Evolutionary conservation across 495 filamentous ascomycete species (phyloP).

Genomic region (Lophiostoma macrostomum): DNA sequence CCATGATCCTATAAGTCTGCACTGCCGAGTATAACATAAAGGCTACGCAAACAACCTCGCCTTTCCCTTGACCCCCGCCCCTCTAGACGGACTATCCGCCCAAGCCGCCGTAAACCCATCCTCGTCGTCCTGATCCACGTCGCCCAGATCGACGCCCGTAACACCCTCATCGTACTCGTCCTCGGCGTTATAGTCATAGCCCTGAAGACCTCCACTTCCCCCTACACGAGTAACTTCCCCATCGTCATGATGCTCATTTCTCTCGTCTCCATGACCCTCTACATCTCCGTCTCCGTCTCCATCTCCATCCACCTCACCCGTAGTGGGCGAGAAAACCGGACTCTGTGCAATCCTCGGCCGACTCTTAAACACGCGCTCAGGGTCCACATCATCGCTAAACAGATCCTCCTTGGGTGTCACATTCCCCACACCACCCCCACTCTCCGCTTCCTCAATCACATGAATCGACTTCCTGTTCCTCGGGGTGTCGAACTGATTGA

Average conservation of each 20-base stretch:
- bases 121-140: slow-evolving; percentile 21
- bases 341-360: slow-evolving; percentile 75
- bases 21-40: neutral
- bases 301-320: neutral
- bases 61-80: neutral
- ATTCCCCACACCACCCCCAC: slow-evolving; percentile 23
- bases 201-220: neutral
- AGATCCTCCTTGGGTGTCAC: slow-evolving; percentile 58
- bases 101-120: slow-evolving; percentile 10
- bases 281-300: neutral
- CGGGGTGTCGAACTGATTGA: slow-evolving; percentile 62
- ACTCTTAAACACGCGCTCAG: slow-evolving; percentile 82
- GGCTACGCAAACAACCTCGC: neutral
- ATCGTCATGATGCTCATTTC: no score
- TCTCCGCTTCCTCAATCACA: slow-evolving; percentile 23
- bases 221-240: no score
- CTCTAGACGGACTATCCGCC: slow-evolving; percentile 20
- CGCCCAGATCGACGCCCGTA: slow-evolving; percentile 26
- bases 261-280: neutral
- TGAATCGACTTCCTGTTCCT: slow-evolving; percentile 34
- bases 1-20: neutral
- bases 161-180: slow-evolving; percentile 21
- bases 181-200: neutral
- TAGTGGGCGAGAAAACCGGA: slow-evolving; percentile 47
- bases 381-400: slow-evolving; percentile 67